Percentiles rank a stretch among this genome's conserved stretches.
Conservation (phyloP, 1,139 yeast genomes). For the Candida pseudoviswanathii region DNA sequence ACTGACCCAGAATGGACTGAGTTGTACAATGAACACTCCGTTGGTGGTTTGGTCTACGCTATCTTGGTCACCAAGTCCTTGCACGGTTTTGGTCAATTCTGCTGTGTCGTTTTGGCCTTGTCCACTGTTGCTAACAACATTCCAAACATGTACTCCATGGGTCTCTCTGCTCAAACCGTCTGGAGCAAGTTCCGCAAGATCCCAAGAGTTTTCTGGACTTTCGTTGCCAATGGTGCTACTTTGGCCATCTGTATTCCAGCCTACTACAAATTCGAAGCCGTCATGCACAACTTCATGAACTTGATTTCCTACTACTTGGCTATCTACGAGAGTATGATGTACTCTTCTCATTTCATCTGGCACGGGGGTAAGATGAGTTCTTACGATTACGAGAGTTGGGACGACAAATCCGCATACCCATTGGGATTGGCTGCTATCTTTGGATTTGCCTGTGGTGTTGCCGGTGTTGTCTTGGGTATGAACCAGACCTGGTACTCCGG, state of each 20-base stretch:
- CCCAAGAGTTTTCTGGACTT: constrained; percentile 84
- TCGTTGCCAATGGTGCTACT: constrained; percentile 71
- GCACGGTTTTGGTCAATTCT: constrained; percentile 88
- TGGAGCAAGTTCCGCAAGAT: constrained; percentile 71
- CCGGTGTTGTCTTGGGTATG: constrained; percentile 88
- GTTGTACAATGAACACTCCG: constrained; percentile 53
- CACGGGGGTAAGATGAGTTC: constrained; percentile 58
- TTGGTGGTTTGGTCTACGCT: constrained; percentile 84
- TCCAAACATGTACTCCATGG: constrained; percentile 91
- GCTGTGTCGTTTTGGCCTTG: constrained; percentile 78
- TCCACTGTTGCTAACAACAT: constrained; percentile 88
- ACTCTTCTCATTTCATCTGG: constrained; percentile 80
- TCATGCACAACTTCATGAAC: constrained; percentile 86
- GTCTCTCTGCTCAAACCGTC: constrained; percentile 80
- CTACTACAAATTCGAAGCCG: constrained; percentile 67
- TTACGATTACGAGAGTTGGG: constrained; percentile 66
- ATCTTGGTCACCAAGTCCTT: constrained; percentile 76
- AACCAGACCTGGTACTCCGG: constrained; percentile 83
- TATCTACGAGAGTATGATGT: constrained; percentile 70
- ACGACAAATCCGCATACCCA: constrained; percentile 60
- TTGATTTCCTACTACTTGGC: constrained; percentile 90
- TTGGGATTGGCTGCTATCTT: constrained; percentile 75
- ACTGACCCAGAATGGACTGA: constrained; percentile 51
- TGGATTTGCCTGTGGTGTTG: constrained; percentile 82
- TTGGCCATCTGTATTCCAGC: constrained; percentile 90